phyloP scores from a whole-genome alignment of 306 rosid genomes.

The Rubus parviflorus region DNA sequence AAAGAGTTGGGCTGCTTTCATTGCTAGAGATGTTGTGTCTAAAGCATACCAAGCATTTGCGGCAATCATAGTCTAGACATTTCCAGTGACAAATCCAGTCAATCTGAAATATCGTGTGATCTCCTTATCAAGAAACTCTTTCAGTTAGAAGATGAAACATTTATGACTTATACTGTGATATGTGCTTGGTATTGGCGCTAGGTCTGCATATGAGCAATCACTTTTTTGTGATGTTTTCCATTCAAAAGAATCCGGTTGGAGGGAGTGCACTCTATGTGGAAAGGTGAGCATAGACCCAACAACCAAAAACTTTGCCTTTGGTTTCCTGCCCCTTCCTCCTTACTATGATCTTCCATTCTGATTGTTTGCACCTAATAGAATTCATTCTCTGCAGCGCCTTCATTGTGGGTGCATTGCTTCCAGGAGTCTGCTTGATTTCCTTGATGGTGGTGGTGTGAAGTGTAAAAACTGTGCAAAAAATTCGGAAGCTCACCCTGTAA shows the following conservation, averaged over 20 bases:
- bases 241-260: constrained; percentile 88
- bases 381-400: constrained; percentile 60
- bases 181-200: constrained; percentile 23
- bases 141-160: background rate
- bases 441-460: constrained; percentile 82
- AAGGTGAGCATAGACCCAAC: constrained; percentile 50
- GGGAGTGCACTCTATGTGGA: constrained; percentile 77
- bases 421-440: constrained; percentile 63
- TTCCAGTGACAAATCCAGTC: too few species aligned
- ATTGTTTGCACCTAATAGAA: constrained; percentile 10
- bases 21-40: too few species aligned
- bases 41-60: too few species aligned
- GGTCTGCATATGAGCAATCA: constrained; percentile 86
- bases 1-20: too few species aligned
- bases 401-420: constrained; percentile 96
- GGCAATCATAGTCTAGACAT: too few species aligned
- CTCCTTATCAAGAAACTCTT: background rate
- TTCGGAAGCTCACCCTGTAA: constrained; percentile 54
- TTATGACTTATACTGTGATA: background rate
- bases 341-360: constrained; percentile 10
- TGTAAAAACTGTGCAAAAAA: constrained; percentile 63
- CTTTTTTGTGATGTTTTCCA: constrained; percentile 76
- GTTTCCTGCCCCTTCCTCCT: background rate
- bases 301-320: constrained; percentile 2
- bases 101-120: too few species aligned